Conservation (phyloP, 805 yeast genomes). For the Sugiyamaella qingdaonensis region DNA sequence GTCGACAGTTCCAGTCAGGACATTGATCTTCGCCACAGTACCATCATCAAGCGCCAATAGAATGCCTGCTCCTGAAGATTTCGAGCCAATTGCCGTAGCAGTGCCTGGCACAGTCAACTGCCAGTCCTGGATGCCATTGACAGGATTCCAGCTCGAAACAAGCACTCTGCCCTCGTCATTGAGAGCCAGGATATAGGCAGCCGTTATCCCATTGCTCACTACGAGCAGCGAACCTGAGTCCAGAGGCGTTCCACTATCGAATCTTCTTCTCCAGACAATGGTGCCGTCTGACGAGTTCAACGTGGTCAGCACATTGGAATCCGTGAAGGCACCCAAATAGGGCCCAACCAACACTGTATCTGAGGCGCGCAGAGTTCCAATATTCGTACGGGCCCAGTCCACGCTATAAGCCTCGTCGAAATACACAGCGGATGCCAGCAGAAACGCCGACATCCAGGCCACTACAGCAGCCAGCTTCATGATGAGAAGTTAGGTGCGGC, state of each 20-base stretch:
- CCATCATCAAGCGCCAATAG: conserved; percentile 23
- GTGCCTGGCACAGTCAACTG: background rate
- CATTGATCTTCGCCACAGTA: conserved; percentile 28
- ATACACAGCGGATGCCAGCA: conserved; percentile 28
- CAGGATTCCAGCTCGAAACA: conserved; percentile 3
- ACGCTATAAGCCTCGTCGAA: conserved; percentile 32
- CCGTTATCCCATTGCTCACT: background rate
- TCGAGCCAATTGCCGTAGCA: background rate
- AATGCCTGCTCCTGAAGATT: background rate
- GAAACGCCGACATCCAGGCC: conserved; percentile 6
- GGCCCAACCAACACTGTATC: conserved; percentile 14
- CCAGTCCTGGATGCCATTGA: conserved; percentile 7
- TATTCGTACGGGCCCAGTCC: conserved; percentile 30
- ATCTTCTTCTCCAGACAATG: conserved; percentile 28
- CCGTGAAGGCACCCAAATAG: conserved; percentile 21
- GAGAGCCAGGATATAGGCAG: background rate
- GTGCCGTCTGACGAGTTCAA: conserved; percentile 25
- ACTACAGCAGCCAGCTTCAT: background rate
- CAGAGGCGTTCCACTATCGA: background rate
- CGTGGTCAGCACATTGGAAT: conserved; percentile 23
- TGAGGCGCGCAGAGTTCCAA: conserved; percentile 23
- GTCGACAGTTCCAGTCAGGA: conserved; percentile 11
- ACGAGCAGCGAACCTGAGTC: background rate
- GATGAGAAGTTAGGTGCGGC: background rate
- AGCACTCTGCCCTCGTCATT: background rate